Percentiles rank a stretch among this genome's conserved stretches.
Evolutionary conservation across 2,329 filamentous ascomycete species (phyloP).

Genomic region (Fusarium sp.): DNA sequence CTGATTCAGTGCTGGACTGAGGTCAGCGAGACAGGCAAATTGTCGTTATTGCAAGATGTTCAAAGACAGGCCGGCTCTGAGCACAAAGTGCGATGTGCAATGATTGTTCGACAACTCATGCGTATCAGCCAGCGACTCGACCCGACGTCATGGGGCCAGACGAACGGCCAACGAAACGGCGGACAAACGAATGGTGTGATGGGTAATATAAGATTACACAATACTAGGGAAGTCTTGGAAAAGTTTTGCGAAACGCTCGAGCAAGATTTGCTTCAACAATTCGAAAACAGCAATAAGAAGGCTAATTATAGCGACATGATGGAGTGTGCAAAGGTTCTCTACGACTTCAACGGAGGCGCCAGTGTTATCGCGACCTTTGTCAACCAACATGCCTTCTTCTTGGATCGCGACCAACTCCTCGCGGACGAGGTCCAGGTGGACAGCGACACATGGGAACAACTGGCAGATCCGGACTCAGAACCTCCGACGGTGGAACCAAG

Average conservation of each 20-base stretch:
- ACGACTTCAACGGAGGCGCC: slow-evolving; percentile 95
- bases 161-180: slow-evolving; percentile 68
- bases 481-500: slow-evolving; percentile 92
- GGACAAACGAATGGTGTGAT: slow-evolving; percentile 60
- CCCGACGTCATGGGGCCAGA: slow-evolving; percentile 76
- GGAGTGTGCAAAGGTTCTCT: slow-evolving; percentile 92
- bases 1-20: slow-evolving; percentile 97
- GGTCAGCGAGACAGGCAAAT: slow-evolving; percentile 88
- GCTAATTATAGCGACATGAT: slow-evolving; percentile 99
- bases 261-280: slow-evolving; percentile 94
- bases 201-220: slow-evolving; percentile 61
- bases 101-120: slow-evolving; percentile 93
- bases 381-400: slow-evolving; percentile 99
- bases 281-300: slow-evolving; percentile 95
- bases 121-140: slow-evolving; percentile 94
- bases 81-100: slow-evolving; percentile 92
- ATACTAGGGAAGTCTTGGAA: slow-evolving; percentile 91
- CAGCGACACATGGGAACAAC: slow-evolving; percentile 84
- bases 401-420: slow-evolving; percentile 92
- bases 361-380: slow-evolving; percentile 97
- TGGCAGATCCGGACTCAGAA: slow-evolving; percentile 94
- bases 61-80: slow-evolving; percentile 86
- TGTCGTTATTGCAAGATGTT: slow-evolving; percentile 90
- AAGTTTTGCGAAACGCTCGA: slow-evolving; percentile 97
- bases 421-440: slow-evolving; percentile 86